These are phyloP conservation scores for Globisporangium heterothallicum DNA, from an alignment of 352 stramenopile genomes.

Conservation along the genomic window DNA sequence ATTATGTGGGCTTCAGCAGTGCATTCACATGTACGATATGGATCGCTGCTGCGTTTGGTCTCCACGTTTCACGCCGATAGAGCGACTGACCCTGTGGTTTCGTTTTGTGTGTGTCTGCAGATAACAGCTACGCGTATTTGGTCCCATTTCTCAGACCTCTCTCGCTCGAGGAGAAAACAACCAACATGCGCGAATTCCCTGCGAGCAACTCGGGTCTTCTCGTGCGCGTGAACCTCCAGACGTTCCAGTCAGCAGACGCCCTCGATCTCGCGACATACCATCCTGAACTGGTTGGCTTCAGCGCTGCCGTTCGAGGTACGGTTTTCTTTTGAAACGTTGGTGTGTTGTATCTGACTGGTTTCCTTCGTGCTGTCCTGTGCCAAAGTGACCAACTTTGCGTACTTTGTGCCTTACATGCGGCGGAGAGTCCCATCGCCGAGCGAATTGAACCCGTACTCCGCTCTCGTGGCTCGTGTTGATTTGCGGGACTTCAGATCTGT, in stretches of 20 bases:
- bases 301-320: conserved; percentile 46
- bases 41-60: not conserved
- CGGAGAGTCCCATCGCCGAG: conserved; percentile 25
- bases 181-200: conserved; percentile 67
- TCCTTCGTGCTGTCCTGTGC: not conserved
- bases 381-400: conserved; percentile 68
- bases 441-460: conserved; percentile 56
- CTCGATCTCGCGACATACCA: conserved; percentile 51
- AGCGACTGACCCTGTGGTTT: too few relatives aligned
- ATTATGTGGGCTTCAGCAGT: conserved; percentile 60
- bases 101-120: too few relatives aligned
- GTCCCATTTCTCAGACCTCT: conserved; percentile 44
- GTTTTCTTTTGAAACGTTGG: not conserved
- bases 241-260: conserved; percentile 32
- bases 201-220: conserved; percentile 57
- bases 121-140: conserved; percentile 58
- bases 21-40: conserved; percentile 60
- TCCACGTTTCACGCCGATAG: too few relatives aligned
- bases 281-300: conserved; percentile 57
- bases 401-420: conserved; percentile 72
- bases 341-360: not conserved
- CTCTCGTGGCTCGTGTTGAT: conserved; percentile 52
- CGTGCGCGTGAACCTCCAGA: conserved; percentile 47
- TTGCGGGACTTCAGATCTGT: conserved; percentile 57
- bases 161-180: conserved; percentile 40